Evolutionary conservation across 1,139 yeast species (phyloP).

Genomic region (Debaryomycetaceae sp.): DNA sequence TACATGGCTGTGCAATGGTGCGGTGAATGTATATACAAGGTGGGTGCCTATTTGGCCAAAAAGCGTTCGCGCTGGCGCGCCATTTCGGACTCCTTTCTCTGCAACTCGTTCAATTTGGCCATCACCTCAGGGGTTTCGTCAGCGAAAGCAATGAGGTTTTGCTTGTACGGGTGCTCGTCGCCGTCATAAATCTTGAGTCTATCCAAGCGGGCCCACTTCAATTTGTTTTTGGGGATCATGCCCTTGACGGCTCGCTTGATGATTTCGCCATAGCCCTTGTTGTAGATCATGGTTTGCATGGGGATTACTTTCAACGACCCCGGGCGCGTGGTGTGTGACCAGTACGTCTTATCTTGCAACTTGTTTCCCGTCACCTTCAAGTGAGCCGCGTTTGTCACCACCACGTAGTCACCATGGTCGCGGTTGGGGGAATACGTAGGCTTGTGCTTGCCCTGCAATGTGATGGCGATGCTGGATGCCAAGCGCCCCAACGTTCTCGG

Average conservation of each 20-base stretch:
- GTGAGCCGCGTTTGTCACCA: constrained; percentile 86
- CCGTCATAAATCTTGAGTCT: constrained; percentile 87
- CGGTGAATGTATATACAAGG: no score
- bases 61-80: no score
- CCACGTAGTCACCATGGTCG: constrained; percentile 96
- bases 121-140: constrained; percentile 64
- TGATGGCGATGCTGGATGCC: constrained; percentile 82
- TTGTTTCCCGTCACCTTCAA: constrained; percentile 81
- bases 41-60: no score
- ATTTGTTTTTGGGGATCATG: constrained; percentile 90
- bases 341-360: constrained; percentile 76
- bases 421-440: constrained; percentile 72
- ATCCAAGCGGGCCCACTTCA: constrained; percentile 73
- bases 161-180: constrained; percentile 78
- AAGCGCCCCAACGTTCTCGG: constrained; percentile 85
- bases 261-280: constrained; percentile 83
- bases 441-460: constrained; percentile 93
- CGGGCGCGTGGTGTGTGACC: constrained; percentile 88
- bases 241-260: constrained; percentile 85
- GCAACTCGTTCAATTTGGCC: constrained; percentile 36
- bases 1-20: no score
- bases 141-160: constrained; percentile 81
- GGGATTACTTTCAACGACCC: constrained; percentile 83
- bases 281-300: constrained; percentile 70
- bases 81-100: constrained; percentile 30